Percentiles rank a stretch among this genome's conserved stretches.
Conservation (phyloP, 2,329 filamentous ascomycete species). For the Fusarium piperis region DNA sequence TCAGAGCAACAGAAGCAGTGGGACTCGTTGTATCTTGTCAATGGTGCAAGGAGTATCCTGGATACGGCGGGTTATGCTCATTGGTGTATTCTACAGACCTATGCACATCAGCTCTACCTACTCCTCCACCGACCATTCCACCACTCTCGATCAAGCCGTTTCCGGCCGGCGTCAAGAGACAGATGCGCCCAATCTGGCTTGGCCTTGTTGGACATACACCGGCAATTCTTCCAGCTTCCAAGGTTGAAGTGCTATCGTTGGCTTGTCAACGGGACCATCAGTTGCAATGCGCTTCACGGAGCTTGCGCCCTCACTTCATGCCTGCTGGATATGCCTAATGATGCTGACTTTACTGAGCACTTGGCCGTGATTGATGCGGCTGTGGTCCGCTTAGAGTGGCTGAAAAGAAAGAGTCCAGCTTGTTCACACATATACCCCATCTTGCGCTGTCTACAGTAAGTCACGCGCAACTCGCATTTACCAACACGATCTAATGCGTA, state of each 20-base stretch:
- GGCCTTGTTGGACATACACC: constrained; percentile 25
- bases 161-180: constrained; percentile 6
- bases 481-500: not conserved
- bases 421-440: constrained; percentile 21
- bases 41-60: constrained; percentile 18
- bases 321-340: constrained; percentile 17
- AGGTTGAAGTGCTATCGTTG: constrained; percentile 23
- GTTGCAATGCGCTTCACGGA: constrained; percentile 22
- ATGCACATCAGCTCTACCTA: constrained; percentile 32
- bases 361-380: constrained; percentile 4
- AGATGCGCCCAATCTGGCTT: constrained; percentile 18
- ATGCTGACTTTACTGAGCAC: not conserved
- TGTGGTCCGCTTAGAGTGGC: constrained; percentile 6
- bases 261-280: constrained; percentile 19
- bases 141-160: constrained; percentile 1
- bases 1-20: constrained; percentile 17
- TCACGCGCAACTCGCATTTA: not conserved
- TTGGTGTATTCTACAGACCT: constrained; percentile 29
- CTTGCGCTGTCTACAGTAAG: constrained; percentile 24
- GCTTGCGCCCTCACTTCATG: constrained; percentile 27
- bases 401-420: constrained; percentile 10
- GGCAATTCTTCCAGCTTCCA: constrained; percentile 24
- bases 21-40: constrained; percentile 16
- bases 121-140: constrained; percentile 29
- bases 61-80: constrained; percentile 27